Evolutionary conservation across 163 green algal species (phyloP).

Genomic region (Chlorella variabilis): DNA sequence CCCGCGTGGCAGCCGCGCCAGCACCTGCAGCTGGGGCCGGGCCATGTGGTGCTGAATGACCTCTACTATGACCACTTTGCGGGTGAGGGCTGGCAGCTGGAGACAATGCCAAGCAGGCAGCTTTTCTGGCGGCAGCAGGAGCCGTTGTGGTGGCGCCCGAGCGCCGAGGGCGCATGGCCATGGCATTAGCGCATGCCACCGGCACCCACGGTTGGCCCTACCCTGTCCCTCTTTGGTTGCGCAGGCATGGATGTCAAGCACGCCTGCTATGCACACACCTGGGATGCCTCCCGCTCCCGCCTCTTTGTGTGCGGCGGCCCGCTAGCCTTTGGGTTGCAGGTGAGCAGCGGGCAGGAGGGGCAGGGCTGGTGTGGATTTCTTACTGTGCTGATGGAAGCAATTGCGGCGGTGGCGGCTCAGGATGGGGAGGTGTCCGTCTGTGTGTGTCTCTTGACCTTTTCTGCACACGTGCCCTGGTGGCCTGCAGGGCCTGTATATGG

Average conservation of each 20-base stretch:
- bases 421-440: too few relatives aligned
- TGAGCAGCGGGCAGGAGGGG: too few relatives aligned
- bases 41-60: constrained; percentile 42
- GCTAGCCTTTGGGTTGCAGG: constrained; percentile 67
- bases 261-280: constrained; percentile 67
- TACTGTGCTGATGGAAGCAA: too few relatives aligned
- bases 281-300: constrained; percentile 55
- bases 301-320: constrained; percentile 63
- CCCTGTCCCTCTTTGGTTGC: not conserved
- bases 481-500: constrained; percentile 62
- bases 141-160: too few relatives aligned
- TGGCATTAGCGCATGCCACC: too few relatives aligned
- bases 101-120: not conserved
- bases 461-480: too few relatives aligned
- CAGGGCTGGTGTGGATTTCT: too few relatives aligned
- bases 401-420: too few relatives aligned
- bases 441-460: too few relatives aligned
- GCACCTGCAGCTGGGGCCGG: constrained; percentile 48
- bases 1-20: not conserved
- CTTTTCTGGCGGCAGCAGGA: too few relatives aligned
- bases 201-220: not conserved
- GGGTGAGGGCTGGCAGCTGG: not conserved
- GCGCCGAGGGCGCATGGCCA: too few relatives aligned
- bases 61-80: constrained; percentile 48
- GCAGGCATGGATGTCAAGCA: constrained; percentile 45